Evolutionary conservation across 1,284 basidiomycete genomes (phyloP).

Genomic region (Golubevia sp.): DNA sequence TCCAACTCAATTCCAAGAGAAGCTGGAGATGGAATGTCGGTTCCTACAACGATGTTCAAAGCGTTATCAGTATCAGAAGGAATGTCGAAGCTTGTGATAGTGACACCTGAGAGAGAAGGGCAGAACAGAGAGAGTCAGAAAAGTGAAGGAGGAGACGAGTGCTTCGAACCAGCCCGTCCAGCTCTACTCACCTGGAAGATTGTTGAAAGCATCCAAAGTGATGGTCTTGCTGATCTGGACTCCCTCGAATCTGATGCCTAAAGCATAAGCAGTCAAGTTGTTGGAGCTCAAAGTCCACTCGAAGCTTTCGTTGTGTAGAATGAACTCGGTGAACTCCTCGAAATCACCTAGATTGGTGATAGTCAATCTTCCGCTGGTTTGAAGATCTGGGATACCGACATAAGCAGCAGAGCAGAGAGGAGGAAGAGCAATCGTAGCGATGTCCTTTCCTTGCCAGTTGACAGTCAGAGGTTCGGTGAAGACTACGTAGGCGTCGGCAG

Average conservation of each 20-base stretch:
- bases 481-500: constrained; percentile 54
- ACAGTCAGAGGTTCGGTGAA: constrained; percentile 48
- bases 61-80: constrained; percentile 42
- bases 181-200: constrained; percentile 21
- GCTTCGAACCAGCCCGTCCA: no score
- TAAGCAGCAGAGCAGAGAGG: constrained; percentile 46
- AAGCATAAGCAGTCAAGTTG: constrained; percentile 40
- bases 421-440: constrained; percentile 44
- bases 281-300: constrained; percentile 46
- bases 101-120: constrained; percentile 14
- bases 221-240: constrained; percentile 49
- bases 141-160: no score
- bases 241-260: constrained; percentile 46
- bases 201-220: constrained; percentile 50
- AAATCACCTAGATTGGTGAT: constrained; percentile 49
- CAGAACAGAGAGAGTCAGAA: no score
- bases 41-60: constrained; percentile 32
- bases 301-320: constrained; percentile 46
- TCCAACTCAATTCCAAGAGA: constrained; percentile 52
- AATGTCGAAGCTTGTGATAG: constrained; percentile 40
- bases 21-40: constrained; percentile 45
- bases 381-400: constrained; percentile 45
- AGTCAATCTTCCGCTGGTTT: constrained; percentile 32
- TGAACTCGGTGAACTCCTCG: constrained; percentile 44
- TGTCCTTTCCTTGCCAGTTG: constrained; percentile 46